Evolutionary conservation across 2,329 filamentous ascomycete species (phyloP).

Genomic region (Chaetomiaceae sp.): DNA sequence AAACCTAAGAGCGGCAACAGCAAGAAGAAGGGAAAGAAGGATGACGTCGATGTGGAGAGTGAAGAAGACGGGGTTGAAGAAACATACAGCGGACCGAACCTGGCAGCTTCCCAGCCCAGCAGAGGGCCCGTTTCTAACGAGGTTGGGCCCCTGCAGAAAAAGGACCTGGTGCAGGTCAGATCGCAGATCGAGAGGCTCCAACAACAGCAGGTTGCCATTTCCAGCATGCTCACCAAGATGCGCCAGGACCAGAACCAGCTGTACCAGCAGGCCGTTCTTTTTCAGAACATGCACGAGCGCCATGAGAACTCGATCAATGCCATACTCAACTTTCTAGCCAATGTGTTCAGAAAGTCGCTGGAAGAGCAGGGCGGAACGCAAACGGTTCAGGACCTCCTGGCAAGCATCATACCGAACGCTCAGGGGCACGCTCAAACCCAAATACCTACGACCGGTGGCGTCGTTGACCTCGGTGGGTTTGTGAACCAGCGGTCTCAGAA

Average conservation of each 20-base stretch:
- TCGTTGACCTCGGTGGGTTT: constrained; percentile 59
- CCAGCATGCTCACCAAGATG: constrained; percentile 72
- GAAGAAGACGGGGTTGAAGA: constrained; percentile 59
- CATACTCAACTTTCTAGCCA: constrained; percentile 95
- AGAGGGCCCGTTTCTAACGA: constrained; percentile 33
- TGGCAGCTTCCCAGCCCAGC: constrained; percentile 15
- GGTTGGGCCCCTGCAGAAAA: constrained; percentile 53
- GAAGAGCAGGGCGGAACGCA: constrained; percentile 74
- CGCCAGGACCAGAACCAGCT: constrained; percentile 83
- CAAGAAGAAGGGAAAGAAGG: constrained; percentile 56
- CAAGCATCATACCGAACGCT: constrained; percentile 60
- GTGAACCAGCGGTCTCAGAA: constrained; percentile 45
- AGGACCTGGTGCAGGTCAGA: constrained; percentile 73
- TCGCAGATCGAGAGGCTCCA: constrained; percentile 78
- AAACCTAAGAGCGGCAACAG: constrained; percentile 75
- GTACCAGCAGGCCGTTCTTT: constrained; percentile 80
- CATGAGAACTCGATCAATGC: constrained; percentile 98
- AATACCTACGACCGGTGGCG: constrained; percentile 50
- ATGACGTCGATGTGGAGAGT: constrained; percentile 65
- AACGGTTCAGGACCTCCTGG: constrained; percentile 81
- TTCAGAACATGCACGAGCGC: constrained; percentile 88
- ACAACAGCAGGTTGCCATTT: constrained; percentile 81
- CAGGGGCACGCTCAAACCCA: constrained; percentile 35
- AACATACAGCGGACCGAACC: constrained; percentile 27
- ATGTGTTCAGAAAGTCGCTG: constrained; percentile 89